Evolutionary conservation across 2,329 filamentous ascomycete genomes (phyloP), one percentile per base, ranked within the genome.

Genomic region (Cryphonectria radicalis): DNA sequence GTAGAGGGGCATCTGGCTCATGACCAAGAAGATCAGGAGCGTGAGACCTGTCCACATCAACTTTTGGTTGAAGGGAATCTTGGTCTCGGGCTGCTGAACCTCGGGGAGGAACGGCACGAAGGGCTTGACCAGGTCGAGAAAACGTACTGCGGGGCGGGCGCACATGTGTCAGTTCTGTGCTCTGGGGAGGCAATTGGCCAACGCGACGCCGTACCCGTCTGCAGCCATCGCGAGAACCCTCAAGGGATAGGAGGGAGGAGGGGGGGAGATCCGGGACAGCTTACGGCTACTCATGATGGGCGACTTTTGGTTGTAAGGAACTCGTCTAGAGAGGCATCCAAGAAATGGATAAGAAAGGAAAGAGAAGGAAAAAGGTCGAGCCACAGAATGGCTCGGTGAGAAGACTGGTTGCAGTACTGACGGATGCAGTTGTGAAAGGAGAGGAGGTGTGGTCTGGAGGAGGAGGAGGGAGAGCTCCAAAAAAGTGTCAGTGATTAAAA

Each of bases 1-100:
- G 86, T 99, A 99, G 74, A 96, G 87, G 76, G 96, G 95, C 96
- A 99, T 98, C 87, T 98, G 96, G 87, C 94, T 98, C 96, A 99
- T 99, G 84, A 99, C 94, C 89, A 99, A 87, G 90, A 99, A 99
- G 86, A 98, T 97, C 83, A 99, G 88, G 78, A 99, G 90, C 76
- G 96, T 98, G 82, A 95, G 90, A 82, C 92, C 93, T 76, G 93
- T 96, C 93, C 93, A 96, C 93, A 95, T 95, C 87, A 96, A 86
- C 88, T 95, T 95, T 85, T 98, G 96, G 89, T 98, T 97, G 91
- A 99, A 99, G 77, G 95, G 94, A 72, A 97, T 92, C 88, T 98
- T 98, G 83, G 95, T 97, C 87, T 99, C 96, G 78, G 96, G 96
- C 81, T 97, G 92, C 87, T 95, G 93, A 85, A 99, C 96, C 92